Percentiles rank a stretch among this genome's conserved stretches.
These are phyloP conservation scores for Citrus inodora DNA, from an alignment of 345 rosid species.

Conservation along the genomic window DNA sequence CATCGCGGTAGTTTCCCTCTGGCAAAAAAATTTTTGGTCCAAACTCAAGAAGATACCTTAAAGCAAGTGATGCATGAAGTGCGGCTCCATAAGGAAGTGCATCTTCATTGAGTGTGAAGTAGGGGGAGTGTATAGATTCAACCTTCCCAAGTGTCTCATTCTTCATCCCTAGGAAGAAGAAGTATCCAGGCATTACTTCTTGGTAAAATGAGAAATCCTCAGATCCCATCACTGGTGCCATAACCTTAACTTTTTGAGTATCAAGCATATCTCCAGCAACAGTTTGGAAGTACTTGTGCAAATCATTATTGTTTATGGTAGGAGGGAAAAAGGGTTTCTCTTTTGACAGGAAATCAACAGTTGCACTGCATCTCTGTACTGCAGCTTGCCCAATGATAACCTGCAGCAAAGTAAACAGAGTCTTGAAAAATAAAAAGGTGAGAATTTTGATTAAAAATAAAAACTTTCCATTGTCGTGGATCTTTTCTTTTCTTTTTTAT, in stretches of 20 bases:
- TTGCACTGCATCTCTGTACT: conserved; percentile 81
- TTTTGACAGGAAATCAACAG: conserved; percentile 41
- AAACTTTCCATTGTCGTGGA: neutral
- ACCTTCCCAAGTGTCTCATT: conserved; percentile 35
- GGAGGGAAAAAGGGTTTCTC: conserved; percentile 65
- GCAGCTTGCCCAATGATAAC: conserved; percentile 85
- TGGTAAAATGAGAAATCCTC: conserved; percentile 92
- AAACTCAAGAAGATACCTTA: conserved; percentile 49
- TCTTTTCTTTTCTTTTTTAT: neutral
- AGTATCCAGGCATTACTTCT: conserved; percentile 70
- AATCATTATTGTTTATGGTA: conserved; percentile 49
- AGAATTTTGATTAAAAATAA: neutral
- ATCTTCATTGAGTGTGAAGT: conserved; percentile 64
- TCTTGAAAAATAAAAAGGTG: neutral
- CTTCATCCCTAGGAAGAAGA: conserved; percentile 66
- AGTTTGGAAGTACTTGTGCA: conserved; percentile 52
- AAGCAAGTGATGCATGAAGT: conserved; percentile 80
- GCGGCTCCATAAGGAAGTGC: conserved; percentile 85
- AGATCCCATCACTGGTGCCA: conserved; percentile 79
- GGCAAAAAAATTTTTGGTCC: conserved; percentile 24
- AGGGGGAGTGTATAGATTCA: conserved; percentile 50
- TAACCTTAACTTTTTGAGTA: conserved; percentile 35
- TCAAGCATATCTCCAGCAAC: conserved; percentile 73
- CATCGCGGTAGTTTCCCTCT: conserved; percentile 41
- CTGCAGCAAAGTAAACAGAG: conserved; percentile 31